Conservation (phyloP, 306 rosid genomes). For the Bauhinia variegata region DNA sequence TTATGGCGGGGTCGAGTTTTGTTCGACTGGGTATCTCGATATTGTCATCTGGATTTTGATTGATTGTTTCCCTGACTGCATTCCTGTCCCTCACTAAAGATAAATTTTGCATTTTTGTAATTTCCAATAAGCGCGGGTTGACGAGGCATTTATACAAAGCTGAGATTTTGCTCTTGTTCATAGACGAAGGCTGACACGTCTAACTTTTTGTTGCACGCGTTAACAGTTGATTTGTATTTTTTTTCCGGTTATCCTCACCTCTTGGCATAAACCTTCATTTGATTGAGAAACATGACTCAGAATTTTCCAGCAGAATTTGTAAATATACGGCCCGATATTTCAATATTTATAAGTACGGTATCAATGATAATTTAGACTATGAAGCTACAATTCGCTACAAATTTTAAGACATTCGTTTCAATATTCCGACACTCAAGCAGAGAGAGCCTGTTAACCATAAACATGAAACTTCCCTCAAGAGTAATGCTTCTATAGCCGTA, state of each 20-base stretch:
- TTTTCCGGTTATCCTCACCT: neutral
- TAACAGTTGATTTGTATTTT: no score
- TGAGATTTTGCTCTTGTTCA: no score
- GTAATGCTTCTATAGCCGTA: no score
- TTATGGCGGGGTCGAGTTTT: conserved; percentile 38
- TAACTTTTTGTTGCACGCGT: conserved; percentile 35
- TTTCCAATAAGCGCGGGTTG: conserved; percentile 62
- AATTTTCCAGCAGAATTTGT: conserved; percentile 3
- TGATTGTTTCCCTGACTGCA: conserved; percentile 47
- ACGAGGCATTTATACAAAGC: no score
- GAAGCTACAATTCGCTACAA: neutral
- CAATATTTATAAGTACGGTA: no score
- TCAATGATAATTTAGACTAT: no score
- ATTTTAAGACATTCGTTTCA: neutral
- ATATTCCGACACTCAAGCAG: neutral
- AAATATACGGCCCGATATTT: no score
- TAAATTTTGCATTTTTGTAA: conserved; percentile 41
- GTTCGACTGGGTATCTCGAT: conserved; percentile 42
- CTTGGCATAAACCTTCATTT: neutral
- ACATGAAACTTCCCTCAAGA: no score
- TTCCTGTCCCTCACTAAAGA: conserved; percentile 38
- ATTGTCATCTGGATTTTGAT: conserved; percentile 40
- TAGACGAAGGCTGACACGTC: conserved; percentile 3
- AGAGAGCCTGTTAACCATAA: no score
- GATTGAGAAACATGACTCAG: neutral